Evolutionary conservation across 2,329 filamentous ascomycete genomes (phyloP), one percentile per base, ranked within the genome.

Genomic region (Epicoccum nigrum): DNA sequence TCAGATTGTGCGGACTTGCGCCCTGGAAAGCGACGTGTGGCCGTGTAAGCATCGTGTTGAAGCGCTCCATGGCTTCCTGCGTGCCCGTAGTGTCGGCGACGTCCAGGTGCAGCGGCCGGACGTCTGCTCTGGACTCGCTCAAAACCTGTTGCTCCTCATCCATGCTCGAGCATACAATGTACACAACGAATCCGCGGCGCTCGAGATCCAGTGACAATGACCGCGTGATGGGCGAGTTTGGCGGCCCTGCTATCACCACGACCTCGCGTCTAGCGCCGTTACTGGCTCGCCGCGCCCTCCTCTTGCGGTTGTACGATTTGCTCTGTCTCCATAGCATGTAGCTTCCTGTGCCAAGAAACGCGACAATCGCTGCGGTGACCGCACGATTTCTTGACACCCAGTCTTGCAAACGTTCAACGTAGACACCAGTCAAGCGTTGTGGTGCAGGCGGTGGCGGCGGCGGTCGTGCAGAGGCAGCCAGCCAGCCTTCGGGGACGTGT

Each of bases 241-340:
- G 89, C 16, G 90, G 92, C n/a, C 93, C 93, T 17, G 92, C 92
- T 56, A 97, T 83, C 21, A 97, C 89, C 30, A 88, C 81, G 45
- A 97, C 93, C 73, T 99, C 94, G 58, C 87, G 86, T 45, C 94
- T 83, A 4, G 90, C 90, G 19, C 94, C 94, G 75, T 91, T 96
- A 41, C 83, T 81, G 3, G 91, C 89, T 47, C 89, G 85, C 74
- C 82, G 87, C 9, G 92, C 94, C 56, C 90, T 84, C 58, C 93
- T 84, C 72, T 86, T 87, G 63, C 79, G 81, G 27, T 77, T 79
- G 59, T 81, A 74, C 40, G 78, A 72, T 45, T 82, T 82, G 70
- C 86, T 89, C 53, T 83, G 85, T 46, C 82, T 79, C 52, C 84
- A 83, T 49, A 85, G 79, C 47, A 86, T 65, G 32, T 82, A 76